Evolutionary conservation across 2,329 filamentous ascomycete genomes (phyloP).

Genomic region (Sporothrix luriei): DNA sequence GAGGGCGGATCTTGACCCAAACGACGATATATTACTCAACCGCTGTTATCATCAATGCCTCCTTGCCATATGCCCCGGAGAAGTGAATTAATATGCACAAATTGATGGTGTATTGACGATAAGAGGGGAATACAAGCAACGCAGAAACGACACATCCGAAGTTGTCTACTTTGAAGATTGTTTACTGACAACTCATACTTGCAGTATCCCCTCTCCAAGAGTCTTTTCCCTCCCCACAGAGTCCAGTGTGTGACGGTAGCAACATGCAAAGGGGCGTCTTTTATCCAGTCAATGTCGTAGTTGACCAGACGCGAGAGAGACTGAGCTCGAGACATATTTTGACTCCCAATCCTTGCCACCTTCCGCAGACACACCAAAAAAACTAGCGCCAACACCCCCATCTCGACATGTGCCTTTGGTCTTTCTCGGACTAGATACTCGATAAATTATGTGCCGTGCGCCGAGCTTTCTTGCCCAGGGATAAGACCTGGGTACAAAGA

Average conservation of each 20-base stretch:
- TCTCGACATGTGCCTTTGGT: neutral
- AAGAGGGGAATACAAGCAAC: neutral
- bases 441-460: constrained; percentile 16
- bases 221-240: too few relatives aligned
- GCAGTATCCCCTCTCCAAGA: neutral
- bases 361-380: neutral
- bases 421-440: constrained; percentile 11
- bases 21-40: neutral
- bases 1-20: neutral
- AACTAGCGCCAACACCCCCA: constrained; percentile 11
- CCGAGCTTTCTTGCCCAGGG: neutral
- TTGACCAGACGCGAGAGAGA: neutral
- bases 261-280: neutral
- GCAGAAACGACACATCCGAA: neutral
- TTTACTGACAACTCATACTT: neutral
- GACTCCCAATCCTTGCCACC: neutral
- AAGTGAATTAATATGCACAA: neutral
- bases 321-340: constrained; percentile 15
- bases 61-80: neutral
- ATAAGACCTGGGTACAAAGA: neutral
- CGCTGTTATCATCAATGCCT: constrained; percentile 3
- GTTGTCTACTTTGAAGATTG: neutral
- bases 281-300: neutral
- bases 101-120: too few relatives aligned
- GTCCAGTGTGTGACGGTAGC: too few relatives aligned